Evolutionary conservation across 768 basidiomycete genomes (phyloP).

Genomic region (Leccinum sublutescens): DNA sequence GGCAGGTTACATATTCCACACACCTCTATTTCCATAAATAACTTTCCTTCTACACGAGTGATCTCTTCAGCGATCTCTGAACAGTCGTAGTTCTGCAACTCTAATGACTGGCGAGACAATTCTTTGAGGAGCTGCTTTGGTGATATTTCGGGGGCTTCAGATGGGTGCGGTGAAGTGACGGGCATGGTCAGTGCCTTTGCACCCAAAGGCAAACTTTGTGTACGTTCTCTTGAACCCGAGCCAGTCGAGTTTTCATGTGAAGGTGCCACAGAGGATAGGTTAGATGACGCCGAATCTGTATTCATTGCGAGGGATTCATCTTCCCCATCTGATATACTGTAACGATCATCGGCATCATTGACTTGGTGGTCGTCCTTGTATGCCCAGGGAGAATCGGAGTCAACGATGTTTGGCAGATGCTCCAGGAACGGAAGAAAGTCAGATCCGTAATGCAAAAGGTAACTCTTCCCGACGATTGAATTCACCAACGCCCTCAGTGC

Average conservation of each 20-base stretch:
- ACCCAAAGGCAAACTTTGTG: constrained; percentile 62
- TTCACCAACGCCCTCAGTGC: constrained; percentile 75
- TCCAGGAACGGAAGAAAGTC: constrained; percentile 82
- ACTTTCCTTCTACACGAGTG: constrained; percentile 64
- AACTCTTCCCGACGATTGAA: constrained; percentile 74
- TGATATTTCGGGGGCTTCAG: constrained; percentile 39
- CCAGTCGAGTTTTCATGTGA: constrained; percentile 25
- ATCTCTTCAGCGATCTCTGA: constrained; percentile 83
- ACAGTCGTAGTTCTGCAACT: constrained; percentile 55
- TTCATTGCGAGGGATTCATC: constrained; percentile 35
- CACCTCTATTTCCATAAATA: constrained; percentile 79
- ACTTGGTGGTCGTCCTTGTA: constrained; percentile 56
- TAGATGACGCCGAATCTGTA: constrained; percentile 32
- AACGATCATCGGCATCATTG: constrained; percentile 63
- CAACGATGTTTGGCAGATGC: constrained; percentile 56
- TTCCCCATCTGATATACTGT: constrained; percentile 55
- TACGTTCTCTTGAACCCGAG: constrained; percentile 53
- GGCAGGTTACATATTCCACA: constrained; percentile 15
- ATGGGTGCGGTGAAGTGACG: constrained; percentile 25
- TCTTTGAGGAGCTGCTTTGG: constrained; percentile 63
- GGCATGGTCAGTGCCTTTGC: constrained; percentile 44
- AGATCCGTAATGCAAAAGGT: constrained; percentile 81
- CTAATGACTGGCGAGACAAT: constrained; percentile 55
- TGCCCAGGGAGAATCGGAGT: constrained; percentile 75
- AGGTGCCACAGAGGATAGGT: constrained; percentile 21